A percentile compares a stretch with the other conserved stretches of the same genome.
Conservation (phyloP, 2,329 filamentous ascomycete genomes). For the Zymoseptoria passerinii region DNA sequence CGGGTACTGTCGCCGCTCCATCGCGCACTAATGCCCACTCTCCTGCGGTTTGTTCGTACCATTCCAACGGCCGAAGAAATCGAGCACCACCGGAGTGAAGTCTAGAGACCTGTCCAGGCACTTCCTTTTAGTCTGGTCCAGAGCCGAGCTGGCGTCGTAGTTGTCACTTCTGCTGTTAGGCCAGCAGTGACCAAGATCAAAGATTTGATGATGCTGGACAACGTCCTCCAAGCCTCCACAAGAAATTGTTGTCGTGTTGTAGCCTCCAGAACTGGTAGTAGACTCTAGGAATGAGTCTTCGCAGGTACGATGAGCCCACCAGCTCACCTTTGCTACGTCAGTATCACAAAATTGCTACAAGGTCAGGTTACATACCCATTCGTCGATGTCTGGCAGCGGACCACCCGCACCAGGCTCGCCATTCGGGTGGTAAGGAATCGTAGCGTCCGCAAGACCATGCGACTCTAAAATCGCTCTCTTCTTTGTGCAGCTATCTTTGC, state of each 20-base stretch:
- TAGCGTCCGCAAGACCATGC: slow-evolving; percentile 36
- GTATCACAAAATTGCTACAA: background rate
- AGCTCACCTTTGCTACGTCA: background rate
- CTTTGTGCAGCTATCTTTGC: slow-evolving; percentile 19
- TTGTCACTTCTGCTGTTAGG: slow-evolving; percentile 23
- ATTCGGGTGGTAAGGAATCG: slow-evolving; percentile 31
- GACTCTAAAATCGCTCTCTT: slow-evolving; percentile 37
- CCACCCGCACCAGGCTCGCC: slow-evolving; percentile 14
- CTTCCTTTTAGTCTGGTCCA: slow-evolving; percentile 3
- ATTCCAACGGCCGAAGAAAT: slow-evolving; percentile 24
- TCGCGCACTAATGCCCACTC: too few relatives aligned
- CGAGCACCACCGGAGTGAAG: slow-evolving; percentile 20
- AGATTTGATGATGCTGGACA: slow-evolving; percentile 34
- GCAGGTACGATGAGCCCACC: background rate
- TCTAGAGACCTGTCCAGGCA: slow-evolving; percentile 17
- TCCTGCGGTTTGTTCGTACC: background rate
- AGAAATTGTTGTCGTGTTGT: slow-evolving; percentile 27
- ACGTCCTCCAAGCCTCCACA: slow-evolving; percentile 26
- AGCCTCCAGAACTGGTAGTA: background rate
- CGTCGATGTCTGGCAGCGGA: slow-evolving; percentile 20
- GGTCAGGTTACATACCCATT: slow-evolving; percentile 26
- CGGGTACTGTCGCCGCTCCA: background rate
- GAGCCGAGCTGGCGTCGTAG: slow-evolving; percentile 16
- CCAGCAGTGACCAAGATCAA: slow-evolving; percentile 35
- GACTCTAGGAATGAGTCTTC: background rate